Conservation (phyloP, 129 eudicot genomes). For the Logfia minima region DNA sequence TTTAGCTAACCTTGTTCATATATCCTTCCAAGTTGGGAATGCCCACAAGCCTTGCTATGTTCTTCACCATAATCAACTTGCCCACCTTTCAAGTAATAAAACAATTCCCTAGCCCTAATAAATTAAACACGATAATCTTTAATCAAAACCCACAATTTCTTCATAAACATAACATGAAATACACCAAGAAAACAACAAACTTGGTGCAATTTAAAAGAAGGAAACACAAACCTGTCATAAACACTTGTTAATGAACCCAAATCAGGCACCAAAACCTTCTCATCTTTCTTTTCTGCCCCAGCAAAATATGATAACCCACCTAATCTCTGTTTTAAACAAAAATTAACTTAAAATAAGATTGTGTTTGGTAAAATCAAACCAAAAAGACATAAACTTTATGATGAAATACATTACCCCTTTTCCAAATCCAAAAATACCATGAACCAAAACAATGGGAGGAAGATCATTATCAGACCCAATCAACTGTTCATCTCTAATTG, state of each 20-base stretch:
- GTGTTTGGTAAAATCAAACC: neutral
- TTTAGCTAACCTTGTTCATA: slow-evolving; percentile 51
- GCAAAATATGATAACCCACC: slow-evolving; percentile 91
- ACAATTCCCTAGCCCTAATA: slow-evolving; percentile 88
- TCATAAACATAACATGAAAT: neutral
- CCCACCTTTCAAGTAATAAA: slow-evolving; percentile 93
- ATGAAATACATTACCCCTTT: slow-evolving; percentile 67
- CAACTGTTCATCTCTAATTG: slow-evolving; percentile 35
- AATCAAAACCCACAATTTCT: slow-evolving; percentile 9
- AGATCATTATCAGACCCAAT: slow-evolving; percentile 43
- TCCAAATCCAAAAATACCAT: slow-evolving; percentile 98
- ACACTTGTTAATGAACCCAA: slow-evolving; percentile 90
- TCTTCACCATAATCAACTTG: slow-evolving; percentile 96
- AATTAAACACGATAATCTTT: slow-evolving; percentile 16
- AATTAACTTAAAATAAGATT: neutral
- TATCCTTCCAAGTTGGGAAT: slow-evolving; percentile 79
- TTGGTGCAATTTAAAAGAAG: neutral
- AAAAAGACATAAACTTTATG: neutral
- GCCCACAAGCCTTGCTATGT: slow-evolving; percentile 94
- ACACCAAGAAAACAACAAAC: slow-evolving; percentile 8
- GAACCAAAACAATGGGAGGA: slow-evolving; percentile 96
- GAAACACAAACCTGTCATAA: slow-evolving; percentile 61
- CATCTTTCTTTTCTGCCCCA: slow-evolving; percentile 98
- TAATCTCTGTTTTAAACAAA: slow-evolving; percentile 50
- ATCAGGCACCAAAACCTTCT: slow-evolving; percentile 91